Evolutionary conservation across 2,329 filamentous ascomycete genomes (phyloP), one percentile per base, ranked within the genome.

Genomic region (Pyrenophora tritici-repentis): DNA sequence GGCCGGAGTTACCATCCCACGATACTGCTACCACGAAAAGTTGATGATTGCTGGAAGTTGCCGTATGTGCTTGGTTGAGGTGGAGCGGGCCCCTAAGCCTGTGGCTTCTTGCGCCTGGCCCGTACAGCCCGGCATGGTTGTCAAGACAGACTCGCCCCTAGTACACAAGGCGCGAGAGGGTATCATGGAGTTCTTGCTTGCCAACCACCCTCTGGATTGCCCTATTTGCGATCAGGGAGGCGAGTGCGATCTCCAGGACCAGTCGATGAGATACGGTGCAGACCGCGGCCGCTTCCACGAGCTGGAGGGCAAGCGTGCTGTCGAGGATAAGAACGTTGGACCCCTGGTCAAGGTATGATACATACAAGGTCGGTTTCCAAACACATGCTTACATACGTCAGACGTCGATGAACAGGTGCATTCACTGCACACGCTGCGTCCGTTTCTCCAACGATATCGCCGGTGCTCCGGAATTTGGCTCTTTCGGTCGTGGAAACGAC

Each of bases 1-100:
- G 81, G 94, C 93, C 61, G 94, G 94, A 72, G 84, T 83, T 62
- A 94, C 89, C 57, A 83, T 97, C 71, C 93, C 93, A 66, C 91
- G 92, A 90, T 97, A 96, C 79, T 97, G 93, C 80, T 97, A 97
- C 79, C 93, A 97, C 84, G 93, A 97, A 89, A 97, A 99, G 80
- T 84, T 99, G 66, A 91, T 96, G 88, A 96, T 99, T 83, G 94
- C 94, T 71, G 94, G 94, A 78, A 99, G 97, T 79, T 99, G 94
- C 79, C 91, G 94, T 81, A 99, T 99, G 94, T 99, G 94, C 79
- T 81, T 99, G 72, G 94, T 99, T 72, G 94, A 99, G 81, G 94
- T 99, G 63, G 94, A 97, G 80, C 86, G 86, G 77, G 90, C 91
- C 55, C 94, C 94, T 53, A 99, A 99, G 80, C 94, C 94, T 54